Evolutionary conservation across 306 rosid species (phyloP), one percentile per base, ranked within the genome.

Genomic region (Cucurbita moschata): DNA sequence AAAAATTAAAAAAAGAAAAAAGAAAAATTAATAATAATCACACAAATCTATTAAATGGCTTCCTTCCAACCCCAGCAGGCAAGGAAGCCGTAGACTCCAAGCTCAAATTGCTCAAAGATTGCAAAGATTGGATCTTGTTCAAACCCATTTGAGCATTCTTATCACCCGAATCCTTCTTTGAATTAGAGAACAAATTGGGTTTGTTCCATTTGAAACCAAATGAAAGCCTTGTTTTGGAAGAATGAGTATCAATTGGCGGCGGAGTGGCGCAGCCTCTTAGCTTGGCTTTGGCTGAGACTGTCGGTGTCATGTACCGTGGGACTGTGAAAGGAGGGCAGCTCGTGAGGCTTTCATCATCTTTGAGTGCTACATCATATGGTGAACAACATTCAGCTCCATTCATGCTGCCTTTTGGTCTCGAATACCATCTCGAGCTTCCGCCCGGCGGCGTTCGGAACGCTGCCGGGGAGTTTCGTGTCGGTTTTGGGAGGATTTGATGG

Each of bases 1-100:
- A 59, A 14, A 35, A 43, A 26, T 26, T 26, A 21, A 21, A 44
- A 55, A 64, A 4, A 81, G 75, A 0, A 8, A 21, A 59, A 42
- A 50, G 6, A 26, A 35, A 77, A 77, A 0, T 9, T n/a, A 55
- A 10, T 55, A 80, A 16, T 75, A 83, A 86, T 95, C 99, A 95
- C 97, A 88, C 99, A 85, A 91, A 91, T 95, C 99, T 81, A 82
- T 88, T 89, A 89, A 95, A 95, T 53, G 99, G 99, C 88, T 81
- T 91, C 81, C 96, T 88, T 75, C 91, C 96, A 57, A 88, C 85
- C 37, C 88, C 89, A 6, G 83, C 88, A 1, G 99, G 99, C 88
- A 95, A 75, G 23, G 97, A 95, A 49, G 82, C 82, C 0, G 96
- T 82, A 43, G 99, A 95, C 83, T 91, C 96, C 86, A 95, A 90